A percentile compares a stretch with the other conserved stretches of the same genome.
These are phyloP conservation scores for Bonia amplexicaulis DNA, from an alignment of 176 grass and related monocot species.

Conservation along the genomic window DNA sequence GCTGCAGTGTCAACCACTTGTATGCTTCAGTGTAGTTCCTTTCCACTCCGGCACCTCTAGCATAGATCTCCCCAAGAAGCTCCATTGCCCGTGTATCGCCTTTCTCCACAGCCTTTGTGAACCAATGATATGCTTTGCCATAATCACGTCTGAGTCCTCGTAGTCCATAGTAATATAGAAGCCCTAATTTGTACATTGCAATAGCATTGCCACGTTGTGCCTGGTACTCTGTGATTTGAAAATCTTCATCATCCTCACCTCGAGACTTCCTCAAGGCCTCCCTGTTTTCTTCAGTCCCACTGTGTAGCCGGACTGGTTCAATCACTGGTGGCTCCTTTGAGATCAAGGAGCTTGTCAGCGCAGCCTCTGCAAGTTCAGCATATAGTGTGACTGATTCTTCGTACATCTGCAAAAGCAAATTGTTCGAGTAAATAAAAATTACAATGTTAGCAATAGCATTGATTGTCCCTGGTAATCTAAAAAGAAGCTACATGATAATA, in stretches of 20 bases:
- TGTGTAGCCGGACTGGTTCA: conserved; percentile 80
- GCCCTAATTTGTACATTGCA: conserved; percentile 81
- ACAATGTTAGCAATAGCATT: background rate
- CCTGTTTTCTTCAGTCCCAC: conserved; percentile 92
- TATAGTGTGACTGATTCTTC: conserved; percentile 88
- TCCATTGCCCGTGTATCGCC: conserved; percentile 70
- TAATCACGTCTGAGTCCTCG: conserved; percentile 80
- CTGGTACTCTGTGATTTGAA: conserved; percentile 96
- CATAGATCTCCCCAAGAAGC: conserved; percentile 91
- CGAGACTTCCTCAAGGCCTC: conserved; percentile 86
- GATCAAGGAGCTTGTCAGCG: conserved; percentile 79
- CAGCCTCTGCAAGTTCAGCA: conserved; percentile 90
- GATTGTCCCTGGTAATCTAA: background rate
- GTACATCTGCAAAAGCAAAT: conserved; percentile 62
- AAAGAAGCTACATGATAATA: background rate
- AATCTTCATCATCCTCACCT: conserved; percentile 90
- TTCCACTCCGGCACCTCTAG: conserved; percentile 87
- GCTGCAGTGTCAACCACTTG: conserved; percentile 78
- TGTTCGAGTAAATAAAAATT: background rate
- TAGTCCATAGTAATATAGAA: conserved; percentile 96
- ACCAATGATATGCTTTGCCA: conserved; percentile 77
- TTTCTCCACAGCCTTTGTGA: conserved; percentile 85
- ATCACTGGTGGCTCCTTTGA: conserved; percentile 87
- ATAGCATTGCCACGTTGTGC: conserved; percentile 72
- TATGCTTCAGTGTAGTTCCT: conserved; percentile 92